phyloP scores from a whole-genome alignment of 352 stramenopile species.

The Blastocystis sp. region DNA sequence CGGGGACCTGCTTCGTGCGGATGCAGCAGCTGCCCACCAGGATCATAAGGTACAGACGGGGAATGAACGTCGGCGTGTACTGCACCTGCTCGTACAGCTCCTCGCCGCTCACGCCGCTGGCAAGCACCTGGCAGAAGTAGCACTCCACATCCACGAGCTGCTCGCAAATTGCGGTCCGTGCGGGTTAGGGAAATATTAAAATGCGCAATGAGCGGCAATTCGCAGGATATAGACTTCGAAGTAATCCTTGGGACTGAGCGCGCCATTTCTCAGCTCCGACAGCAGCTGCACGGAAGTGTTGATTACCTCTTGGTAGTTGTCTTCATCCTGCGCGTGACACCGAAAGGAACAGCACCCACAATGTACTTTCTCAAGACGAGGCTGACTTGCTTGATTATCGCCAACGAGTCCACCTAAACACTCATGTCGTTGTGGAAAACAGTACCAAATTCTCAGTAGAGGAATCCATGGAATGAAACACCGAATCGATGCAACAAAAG shows the following conservation, averaged over 20 bases:
- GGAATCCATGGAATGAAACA: constrained; percentile 6
- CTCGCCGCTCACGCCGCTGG: constrained; percentile 80
- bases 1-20: constrained; percentile 76
- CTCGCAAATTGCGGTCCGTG: constrained; percentile 77
- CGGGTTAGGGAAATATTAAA: neutral
- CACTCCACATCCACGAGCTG: constrained; percentile 89
- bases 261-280: constrained; percentile 79
- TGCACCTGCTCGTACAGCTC: constrained; percentile 88
- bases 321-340: constrained; percentile 69
- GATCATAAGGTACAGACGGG: constrained; percentile 91
- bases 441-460: constrained; percentile 65
- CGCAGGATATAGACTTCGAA: constrained; percentile 91
- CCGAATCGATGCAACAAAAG: neutral
- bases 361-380: constrained; percentile 51
- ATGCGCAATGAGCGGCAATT: constrained; percentile 57
- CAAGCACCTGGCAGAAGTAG: constrained; percentile 83
- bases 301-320: constrained; percentile 78
- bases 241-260: constrained; percentile 96
- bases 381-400: constrained; percentile 49
- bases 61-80: constrained; percentile 87
- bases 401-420: constrained; percentile 51
- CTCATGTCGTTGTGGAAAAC: neutral
- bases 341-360: neutral
- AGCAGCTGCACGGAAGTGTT: constrained; percentile 81
- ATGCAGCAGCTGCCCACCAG: constrained; percentile 93